Percentiles rank a stretch among this genome's conserved stretches.
phyloP scores from a whole-genome alignment of 371 early-diverging fungal genomes.

The Apophysomyces variabilis region DNA sequence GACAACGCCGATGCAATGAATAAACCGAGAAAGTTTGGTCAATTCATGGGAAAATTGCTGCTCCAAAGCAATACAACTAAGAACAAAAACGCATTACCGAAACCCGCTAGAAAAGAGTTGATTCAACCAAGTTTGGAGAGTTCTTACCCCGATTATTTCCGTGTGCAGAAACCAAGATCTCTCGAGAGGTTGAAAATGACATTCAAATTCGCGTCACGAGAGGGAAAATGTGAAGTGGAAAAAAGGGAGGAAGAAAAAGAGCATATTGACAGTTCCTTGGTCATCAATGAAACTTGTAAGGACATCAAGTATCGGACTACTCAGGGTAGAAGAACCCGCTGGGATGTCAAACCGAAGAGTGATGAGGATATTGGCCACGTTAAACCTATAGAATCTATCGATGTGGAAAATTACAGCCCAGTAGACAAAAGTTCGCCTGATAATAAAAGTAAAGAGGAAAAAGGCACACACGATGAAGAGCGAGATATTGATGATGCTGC shows the following conservation, averaged over 20 bases:
- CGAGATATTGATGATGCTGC: conserved; percentile 17
- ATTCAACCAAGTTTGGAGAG: neutral
- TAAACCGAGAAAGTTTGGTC: conserved; percentile 27
- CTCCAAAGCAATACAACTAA: conserved; percentile 15
- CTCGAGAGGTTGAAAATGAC: conserved; percentile 49
- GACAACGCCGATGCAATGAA: neutral
- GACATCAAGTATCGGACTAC: neutral
- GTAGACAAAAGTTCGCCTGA: no score
- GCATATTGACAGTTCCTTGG: conserved; percentile 79
- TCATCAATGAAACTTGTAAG: neutral
- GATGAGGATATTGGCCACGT: neutral
- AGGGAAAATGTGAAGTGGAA: no score
- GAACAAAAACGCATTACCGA: conserved; percentile 12
- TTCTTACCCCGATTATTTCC: conserved; percentile 1
- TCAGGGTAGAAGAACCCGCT: conserved; percentile 24
- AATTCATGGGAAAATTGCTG: conserved; percentile 42
- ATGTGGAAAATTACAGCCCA: neutral
- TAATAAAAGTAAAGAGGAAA: no score
- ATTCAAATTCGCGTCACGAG: conserved; percentile 98
- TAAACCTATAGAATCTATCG: neutral
- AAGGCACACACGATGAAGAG: no score
- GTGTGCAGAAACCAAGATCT: conserved; percentile 1
- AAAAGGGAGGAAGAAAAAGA: conserved; percentile 89
- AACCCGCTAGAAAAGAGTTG: conserved; percentile 10
- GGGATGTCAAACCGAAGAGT: conserved; percentile 20